Percentiles rank a stretch among this genome's conserved stretches.
These are phyloP conservation scores for Bretschneidera sinensis DNA, from an alignment of 345 rosid species.

Conservation along the genomic window DNA sequence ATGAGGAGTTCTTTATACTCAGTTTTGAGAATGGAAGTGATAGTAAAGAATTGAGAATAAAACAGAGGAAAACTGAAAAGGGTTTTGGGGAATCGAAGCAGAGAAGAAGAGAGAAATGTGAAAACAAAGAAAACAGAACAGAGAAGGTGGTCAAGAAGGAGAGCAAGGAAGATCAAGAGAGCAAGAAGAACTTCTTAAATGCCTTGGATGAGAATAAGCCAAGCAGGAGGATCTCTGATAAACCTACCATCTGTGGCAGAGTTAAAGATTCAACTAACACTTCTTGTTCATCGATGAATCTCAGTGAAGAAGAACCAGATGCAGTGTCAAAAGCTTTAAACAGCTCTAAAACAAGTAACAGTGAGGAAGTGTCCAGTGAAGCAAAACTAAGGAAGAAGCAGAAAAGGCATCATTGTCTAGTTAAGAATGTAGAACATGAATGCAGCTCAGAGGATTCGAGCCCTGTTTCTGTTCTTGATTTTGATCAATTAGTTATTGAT, in stretches of 20 bases:
- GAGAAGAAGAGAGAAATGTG: conserved; percentile 21
- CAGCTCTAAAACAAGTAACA: not conserved
- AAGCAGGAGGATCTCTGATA: conserved; percentile 3
- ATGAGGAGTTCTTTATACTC: conserved; percentile 56
- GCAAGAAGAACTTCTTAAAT: conserved; percentile 11
- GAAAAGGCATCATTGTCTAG: not conserved
- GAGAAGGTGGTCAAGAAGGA: conserved; percentile 6
- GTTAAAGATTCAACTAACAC: conserved; percentile 6
- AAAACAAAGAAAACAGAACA: conserved; percentile 26
- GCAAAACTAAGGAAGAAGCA: conserved; percentile 25
- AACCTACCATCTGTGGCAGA: not conserved
- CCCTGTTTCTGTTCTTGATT: conserved; percentile 91
- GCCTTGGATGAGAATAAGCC: conserved; percentile 9
- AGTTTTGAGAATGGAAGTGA: conserved; percentile 42
- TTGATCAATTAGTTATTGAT: conserved; percentile 37
- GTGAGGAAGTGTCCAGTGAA: conserved; percentile 11
- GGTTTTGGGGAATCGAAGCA: conserved; percentile 28
- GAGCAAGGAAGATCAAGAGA: conserved; percentile 15
- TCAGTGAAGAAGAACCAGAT: not conserved
- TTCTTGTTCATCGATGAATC: not conserved
- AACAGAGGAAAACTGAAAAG: conserved; percentile 17
- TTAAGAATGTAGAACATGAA: conserved; percentile 31
- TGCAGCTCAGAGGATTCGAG: conserved; percentile 61
- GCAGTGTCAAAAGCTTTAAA: not conserved
- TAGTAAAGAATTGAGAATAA: conserved; percentile 6